phyloP scores from a whole-genome alignment of 768 basidiomycete genomes.

The Lentinula boryana region DNA sequence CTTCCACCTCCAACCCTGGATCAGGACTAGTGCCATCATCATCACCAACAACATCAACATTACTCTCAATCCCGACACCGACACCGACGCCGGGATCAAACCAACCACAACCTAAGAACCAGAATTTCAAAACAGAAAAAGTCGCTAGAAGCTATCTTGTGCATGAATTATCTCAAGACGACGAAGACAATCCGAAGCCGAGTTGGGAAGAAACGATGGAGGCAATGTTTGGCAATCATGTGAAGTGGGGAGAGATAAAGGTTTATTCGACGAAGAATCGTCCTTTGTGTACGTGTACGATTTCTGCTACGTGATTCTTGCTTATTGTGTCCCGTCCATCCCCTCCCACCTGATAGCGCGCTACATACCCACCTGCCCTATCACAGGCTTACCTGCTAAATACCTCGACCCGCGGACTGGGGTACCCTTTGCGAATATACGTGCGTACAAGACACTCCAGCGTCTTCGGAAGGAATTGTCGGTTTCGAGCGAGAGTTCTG shows the following conservation, averaged over 20 bases:
- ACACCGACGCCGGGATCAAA: too few relatives aligned
- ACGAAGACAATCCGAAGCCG: constrained; percentile 30
- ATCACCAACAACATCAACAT: too few relatives aligned
- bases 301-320: neutral
- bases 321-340: neutral
- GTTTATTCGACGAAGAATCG: constrained; percentile 54
- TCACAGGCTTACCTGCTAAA: constrained; percentile 72
- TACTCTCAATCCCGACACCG: too few relatives aligned
- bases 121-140: constrained; percentile 26
- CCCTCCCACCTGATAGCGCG: constrained; percentile 40
- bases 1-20: too few relatives aligned
- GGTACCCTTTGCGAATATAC: constrained; percentile 69
- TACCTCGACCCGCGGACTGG: constrained; percentile 80
- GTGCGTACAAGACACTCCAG: constrained; percentile 58
- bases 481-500: neutral
- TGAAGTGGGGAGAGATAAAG: constrained; percentile 69
- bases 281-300: constrained; percentile 46
- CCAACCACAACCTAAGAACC: neutral
- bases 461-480: neutral
- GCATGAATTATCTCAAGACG: constrained; percentile 37
- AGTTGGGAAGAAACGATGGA: constrained; percentile 70
- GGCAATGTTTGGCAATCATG: constrained; percentile 82
- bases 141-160: constrained; percentile 67
- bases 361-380: constrained; percentile 58
- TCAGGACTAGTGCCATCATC: too few relatives aligned